These are phyloP conservation scores for Chimonanthus salicifolius DNA, from an alignment of 164 flowering plant genomes.

Conservation along the genomic window DNA sequence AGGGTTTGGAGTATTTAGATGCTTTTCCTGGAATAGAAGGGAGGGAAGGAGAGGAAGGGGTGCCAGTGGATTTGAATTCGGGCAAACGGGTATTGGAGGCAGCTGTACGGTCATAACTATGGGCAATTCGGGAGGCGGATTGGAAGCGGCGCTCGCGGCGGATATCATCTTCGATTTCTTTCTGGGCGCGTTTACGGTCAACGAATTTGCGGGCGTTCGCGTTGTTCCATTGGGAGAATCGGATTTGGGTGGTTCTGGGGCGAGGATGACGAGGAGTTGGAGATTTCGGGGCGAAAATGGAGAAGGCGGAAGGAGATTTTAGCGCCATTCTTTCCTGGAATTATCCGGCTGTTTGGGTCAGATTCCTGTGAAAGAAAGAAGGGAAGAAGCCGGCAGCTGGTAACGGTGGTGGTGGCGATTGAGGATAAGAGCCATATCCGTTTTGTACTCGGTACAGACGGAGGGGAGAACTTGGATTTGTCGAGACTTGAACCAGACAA, in stretches of 20 bases:
- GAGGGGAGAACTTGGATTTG: too few relatives aligned
- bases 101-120: conserved; percentile 14
- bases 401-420: too few relatives aligned
- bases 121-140: conserved; percentile 46
- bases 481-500: too few relatives aligned
- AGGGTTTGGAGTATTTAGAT: conserved; percentile 65
- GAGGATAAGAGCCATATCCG: too few relatives aligned
- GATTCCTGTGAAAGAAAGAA: conserved; percentile 69
- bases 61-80: conserved; percentile 59
- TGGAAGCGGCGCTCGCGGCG: conserved; percentile 56
- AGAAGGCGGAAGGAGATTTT: conserved; percentile 27
- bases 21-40: conserved; percentile 68
- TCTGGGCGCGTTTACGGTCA: conserved; percentile 36
- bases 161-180: conserved; percentile 73
- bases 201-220: conserved; percentile 64
- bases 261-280: conserved; percentile 16
- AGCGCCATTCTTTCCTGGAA: conserved; percentile 6
- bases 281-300: conserved; percentile 46
- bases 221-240: conserved; percentile 91
- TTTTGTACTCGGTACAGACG: too few relatives aligned
- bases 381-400: conserved; percentile 34
- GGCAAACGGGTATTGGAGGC: conserved; percentile 7
- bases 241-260: conserved; percentile 39
- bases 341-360: conserved; percentile 63
- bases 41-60: conserved; percentile 67